phyloP scores from a whole-genome alignment of 1,139 yeast species.

The Casaregolazyma suthepensis region DNA sequence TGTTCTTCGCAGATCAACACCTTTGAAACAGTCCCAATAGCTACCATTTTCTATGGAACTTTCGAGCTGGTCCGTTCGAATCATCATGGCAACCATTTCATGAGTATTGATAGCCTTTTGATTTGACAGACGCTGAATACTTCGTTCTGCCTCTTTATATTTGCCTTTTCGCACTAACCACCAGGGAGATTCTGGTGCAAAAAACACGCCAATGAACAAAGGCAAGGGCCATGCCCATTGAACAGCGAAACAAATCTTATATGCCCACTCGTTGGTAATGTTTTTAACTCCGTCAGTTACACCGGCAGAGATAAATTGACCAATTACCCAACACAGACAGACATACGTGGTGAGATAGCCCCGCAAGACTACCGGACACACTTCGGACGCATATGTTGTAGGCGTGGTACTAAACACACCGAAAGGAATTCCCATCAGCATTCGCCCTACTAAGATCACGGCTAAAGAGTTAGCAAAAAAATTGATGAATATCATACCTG shows the following conservation, averaged over 20 bases:
- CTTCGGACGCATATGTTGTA: conserved; percentile 44
- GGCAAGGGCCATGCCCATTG: conserved; percentile 13
- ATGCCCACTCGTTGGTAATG: conserved; percentile 13
- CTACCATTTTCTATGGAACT: conserved; percentile 23
- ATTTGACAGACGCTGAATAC: conserved; percentile 17
- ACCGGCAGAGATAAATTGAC: conserved; percentile 12
- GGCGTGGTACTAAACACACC: conserved; percentile 42
- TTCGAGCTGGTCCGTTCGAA: conserved; percentile 42
- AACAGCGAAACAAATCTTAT: conserved; percentile 14
- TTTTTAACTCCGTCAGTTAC: conserved; percentile 12
- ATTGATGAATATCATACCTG: conserved; percentile 36
- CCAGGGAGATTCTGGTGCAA: conserved; percentile 57
- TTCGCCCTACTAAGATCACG: conserved; percentile 16
- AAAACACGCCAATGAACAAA: conserved; percentile 44
- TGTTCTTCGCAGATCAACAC: conserved; percentile 47
- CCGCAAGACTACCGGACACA: conserved; percentile 41
- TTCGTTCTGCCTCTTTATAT: conserved; percentile 35
- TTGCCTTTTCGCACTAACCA: conserved; percentile 40
- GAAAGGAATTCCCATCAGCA: conserved; percentile 30
- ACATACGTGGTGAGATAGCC: conserved; percentile 11
- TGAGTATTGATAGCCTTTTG: conserved; percentile 16
- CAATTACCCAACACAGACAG: conserved; percentile 13
- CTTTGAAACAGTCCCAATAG: conserved; percentile 44
- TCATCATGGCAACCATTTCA: conserved; percentile 28
- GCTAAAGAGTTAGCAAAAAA: conserved; percentile 37